A percentile compares a stretch with the other conserved stretches of the same genome.
Evolutionary conservation across 495 filamentous ascomycete genomes (phyloP).

Genomic region (Lasiosphaeria ovina): DNA sequence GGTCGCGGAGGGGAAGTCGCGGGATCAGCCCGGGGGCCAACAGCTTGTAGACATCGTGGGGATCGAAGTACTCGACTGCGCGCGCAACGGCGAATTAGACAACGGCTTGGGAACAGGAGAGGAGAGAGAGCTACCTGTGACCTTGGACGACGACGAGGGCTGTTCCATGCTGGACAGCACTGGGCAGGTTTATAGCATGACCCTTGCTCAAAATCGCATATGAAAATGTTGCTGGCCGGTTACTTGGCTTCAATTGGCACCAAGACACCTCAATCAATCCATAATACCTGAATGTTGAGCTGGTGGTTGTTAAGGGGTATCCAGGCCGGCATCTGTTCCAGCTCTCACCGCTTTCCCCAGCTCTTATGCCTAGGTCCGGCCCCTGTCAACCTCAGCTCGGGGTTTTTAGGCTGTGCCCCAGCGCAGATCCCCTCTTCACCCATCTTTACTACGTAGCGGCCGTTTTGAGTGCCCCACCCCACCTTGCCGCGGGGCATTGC

Average conservation of each 20-base stretch:
- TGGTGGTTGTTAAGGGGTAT: too few relatives aligned
- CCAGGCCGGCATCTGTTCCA: too few relatives aligned
- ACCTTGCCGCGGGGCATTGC: too few relatives aligned
- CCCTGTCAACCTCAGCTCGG: too few relatives aligned
- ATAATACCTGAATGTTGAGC: too few relatives aligned
- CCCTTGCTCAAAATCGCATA: conserved; percentile 9
- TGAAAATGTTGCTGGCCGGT: neutral
- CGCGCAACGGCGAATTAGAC: neutral
- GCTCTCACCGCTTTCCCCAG: too few relatives aligned
- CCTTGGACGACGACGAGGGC: conserved; percentile 66
- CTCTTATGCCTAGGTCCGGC: too few relatives aligned
- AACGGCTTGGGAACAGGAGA: neutral
- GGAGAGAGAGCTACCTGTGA: conserved; percentile 54
- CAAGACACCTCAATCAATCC: too few relatives aligned
- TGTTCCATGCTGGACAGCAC: conserved; percentile 54
- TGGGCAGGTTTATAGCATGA: conserved; percentile 28
- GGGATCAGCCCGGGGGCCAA: conserved; percentile 72
- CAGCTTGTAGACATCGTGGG: conserved; percentile 76
- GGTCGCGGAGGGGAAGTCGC: conserved; percentile 83
- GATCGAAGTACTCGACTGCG: conserved; percentile 78
- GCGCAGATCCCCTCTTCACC: too few relatives aligned
- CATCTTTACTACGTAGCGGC: too few relatives aligned
- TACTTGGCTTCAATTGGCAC: conserved; percentile 3
- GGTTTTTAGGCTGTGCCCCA: too few relatives aligned
- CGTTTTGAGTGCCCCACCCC: too few relatives aligned